These are phyloP conservation scores for Perilla frutescens DNA, from an alignment of 257 asterid genomes.

Conservation along the genomic window DNA sequence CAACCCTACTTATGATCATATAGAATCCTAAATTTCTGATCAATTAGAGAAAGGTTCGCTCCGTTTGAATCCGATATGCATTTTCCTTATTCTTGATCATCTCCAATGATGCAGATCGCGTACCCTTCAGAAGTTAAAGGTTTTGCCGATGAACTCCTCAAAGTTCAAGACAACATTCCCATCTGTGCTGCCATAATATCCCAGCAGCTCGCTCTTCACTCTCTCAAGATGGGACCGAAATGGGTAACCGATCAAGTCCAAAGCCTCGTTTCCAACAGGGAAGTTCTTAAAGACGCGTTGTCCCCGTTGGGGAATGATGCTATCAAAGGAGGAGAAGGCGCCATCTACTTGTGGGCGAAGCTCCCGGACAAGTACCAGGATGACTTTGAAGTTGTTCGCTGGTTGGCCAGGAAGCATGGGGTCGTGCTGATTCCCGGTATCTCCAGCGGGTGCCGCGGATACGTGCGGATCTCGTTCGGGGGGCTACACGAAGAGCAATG, in stretches of 20 bases:
- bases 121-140: conserved; percentile 88
- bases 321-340: conserved; percentile 95
- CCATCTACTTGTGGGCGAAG: conserved; percentile 94
- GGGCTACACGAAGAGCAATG: conserved; percentile 74
- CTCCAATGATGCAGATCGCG: conserved; percentile 66
- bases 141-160: conserved; percentile 73
- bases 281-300: conserved; percentile 64
- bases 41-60: no score
- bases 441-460: conserved; percentile 80
- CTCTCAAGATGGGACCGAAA: conserved; percentile 79
- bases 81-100: not conserved
- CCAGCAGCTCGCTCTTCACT: conserved; percentile 81
- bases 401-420: conserved; percentile 79
- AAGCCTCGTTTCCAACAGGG: conserved; percentile 71
- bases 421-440: conserved; percentile 76
- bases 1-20: no score
- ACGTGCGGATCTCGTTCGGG: conserved; percentile 82
- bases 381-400: conserved; percentile 77
- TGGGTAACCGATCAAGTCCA: conserved; percentile 83
- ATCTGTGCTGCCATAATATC: conserved; percentile 87
- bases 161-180: conserved; percentile 97
- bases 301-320: conserved; percentile 84
- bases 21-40: no score
- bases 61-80: not conserved
- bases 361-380: conserved; percentile 62